A percentile compares a stretch with the other conserved stretches of the same genome.
Evolutionary conservation across 2,329 filamentous ascomycete species (phyloP).

Genomic region (Drechslerella coelobrocha): DNA sequence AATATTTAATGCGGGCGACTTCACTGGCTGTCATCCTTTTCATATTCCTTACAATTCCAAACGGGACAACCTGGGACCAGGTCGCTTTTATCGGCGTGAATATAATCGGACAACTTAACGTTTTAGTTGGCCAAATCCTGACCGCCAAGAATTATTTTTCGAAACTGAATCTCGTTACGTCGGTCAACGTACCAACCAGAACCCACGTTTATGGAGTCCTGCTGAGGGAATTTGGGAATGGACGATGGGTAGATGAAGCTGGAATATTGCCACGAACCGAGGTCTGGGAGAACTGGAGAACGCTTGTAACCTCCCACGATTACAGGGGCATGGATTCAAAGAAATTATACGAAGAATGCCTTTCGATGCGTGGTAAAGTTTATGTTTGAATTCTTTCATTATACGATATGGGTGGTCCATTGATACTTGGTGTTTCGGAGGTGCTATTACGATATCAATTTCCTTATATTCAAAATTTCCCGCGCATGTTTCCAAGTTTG

Average conservation of each 20-base stretch:
- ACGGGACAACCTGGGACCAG: constrained; percentile 9
- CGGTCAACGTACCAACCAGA: constrained; percentile 1
- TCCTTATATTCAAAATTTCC: too few species aligned
- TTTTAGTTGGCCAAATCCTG: neutral
- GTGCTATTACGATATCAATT: too few species aligned
- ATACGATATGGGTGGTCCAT: too few species aligned
- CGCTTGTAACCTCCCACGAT: constrained; percentile 1
- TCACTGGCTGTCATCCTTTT: neutral
- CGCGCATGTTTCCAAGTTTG: too few species aligned
- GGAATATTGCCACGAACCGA: constrained; percentile 3
- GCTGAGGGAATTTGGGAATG: constrained; percentile 4
- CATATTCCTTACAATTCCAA: constrained; percentile 7
- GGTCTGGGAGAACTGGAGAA: neutral
- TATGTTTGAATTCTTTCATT: neutral
- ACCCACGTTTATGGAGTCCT: constrained; percentile 11
- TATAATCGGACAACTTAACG: constrained; percentile 8
- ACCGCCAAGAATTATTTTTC: constrained; percentile 8
- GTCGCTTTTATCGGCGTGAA: constrained; percentile 11
- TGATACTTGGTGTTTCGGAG: too few species aligned
- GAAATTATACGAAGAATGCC: neutral
- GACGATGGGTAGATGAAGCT: neutral
- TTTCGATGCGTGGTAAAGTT: neutral
- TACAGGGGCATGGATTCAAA: constrained; percentile 3
- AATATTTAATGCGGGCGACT: constrained; percentile 3
- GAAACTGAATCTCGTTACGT: neutral